Evolutionary conservation across 23 red algal genomes (phyloP), one percentile per base, ranked within the genome.

Genomic region (Gracilaria domingensis): DNA sequence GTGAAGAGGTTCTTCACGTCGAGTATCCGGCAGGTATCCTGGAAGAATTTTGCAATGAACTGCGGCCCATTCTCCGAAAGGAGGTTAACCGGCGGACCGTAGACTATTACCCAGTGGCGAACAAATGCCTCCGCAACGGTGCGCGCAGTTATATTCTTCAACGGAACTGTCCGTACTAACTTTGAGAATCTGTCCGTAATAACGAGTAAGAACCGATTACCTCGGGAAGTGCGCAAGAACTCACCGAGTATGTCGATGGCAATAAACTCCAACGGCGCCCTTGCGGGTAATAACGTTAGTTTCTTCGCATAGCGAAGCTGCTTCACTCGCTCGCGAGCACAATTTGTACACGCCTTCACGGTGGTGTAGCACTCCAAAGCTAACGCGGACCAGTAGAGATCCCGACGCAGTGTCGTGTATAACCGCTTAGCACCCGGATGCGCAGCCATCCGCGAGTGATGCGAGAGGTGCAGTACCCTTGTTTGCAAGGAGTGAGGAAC

Each of bases 1-100:
- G 87, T 90, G 56, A 79, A 80, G 21, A 62, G 23, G 29, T 79
- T 39, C 20, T 55, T 32, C 21, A 48, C 60, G 26, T 37, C 55
- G 33, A 82, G 56, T 20, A 80, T 79, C 53, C 29, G 49, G 8
- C 45, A 64, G 4, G 81, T 51, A 51, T 78, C 64, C 26, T 81
- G 53, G 66, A 82, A 81, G 42, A 91, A 45, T 7, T 11, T 4
- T 11, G 42, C 42, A 45, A 11, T 45, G 11, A 45, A 45, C 42
- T 45, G 42, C 42, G 42, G 42, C 4, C 42, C 42, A 45, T 45
- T 45, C 4, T 45, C 42, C 42, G 42, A 45, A 0, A 66, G 62
- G 0, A 66, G 62, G 17, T 34, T 28, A 0, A 2, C 62, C 32
- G 62, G 62, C 0, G 0, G 62, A 9, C 62, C 62, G 62, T 66